phyloP scores from a whole-genome alignment of 345 rosid species.

The Kernera saxatilis region DNA sequence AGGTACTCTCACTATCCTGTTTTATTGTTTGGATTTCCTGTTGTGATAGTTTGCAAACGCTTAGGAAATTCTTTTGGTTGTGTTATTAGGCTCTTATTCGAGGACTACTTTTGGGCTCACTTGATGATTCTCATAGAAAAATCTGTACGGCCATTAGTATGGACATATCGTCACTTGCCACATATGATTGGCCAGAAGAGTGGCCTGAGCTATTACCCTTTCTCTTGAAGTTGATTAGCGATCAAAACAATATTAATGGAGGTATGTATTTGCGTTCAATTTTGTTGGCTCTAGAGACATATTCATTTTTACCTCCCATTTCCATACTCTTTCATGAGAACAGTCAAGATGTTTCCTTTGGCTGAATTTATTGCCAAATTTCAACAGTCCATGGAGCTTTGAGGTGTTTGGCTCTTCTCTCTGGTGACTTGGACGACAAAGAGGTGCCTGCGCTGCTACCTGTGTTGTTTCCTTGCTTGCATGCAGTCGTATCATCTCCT shows the following conservation, averaged over 20 bases:
- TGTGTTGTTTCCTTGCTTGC: slow-evolving; percentile 75
- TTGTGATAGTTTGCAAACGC: background rate
- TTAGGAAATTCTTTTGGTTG: slow-evolving; percentile 8
- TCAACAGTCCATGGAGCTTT: slow-evolving; percentile 79
- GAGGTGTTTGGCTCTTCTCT: slow-evolving; percentile 80
- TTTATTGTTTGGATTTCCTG: background rate
- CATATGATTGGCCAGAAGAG: slow-evolving; percentile 88
- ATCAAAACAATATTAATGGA: slow-evolving; percentile 58
- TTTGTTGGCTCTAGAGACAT: background rate
- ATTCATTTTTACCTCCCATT: background rate
- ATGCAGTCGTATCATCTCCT: slow-evolving; percentile 66
- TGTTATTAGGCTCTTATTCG: slow-evolving; percentile 68
- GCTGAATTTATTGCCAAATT: slow-evolving; percentile 10
- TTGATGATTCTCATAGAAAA: slow-evolving; percentile 76
- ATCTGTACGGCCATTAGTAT: slow-evolving; percentile 82
- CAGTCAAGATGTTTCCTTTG: background rate
- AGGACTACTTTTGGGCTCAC: slow-evolving; percentile 52
- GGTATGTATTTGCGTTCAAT: slow-evolving; percentile 37
- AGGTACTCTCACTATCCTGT: slow-evolving; percentile 40
- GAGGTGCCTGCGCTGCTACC: slow-evolving; percentile 70
- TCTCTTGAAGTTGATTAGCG: slow-evolving; percentile 61
- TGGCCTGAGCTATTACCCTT: slow-evolving; percentile 83
- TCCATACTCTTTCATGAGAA: background rate
- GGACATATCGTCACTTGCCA: slow-evolving; percentile 77
- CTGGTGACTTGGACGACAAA: slow-evolving; percentile 79